A percentile compares a stretch with the other conserved stretches of the same genome.
Evolutionary conservation across 768 basidiomycete species (phyloP).

Genomic region (Hypholoma sublateritium): DNA sequence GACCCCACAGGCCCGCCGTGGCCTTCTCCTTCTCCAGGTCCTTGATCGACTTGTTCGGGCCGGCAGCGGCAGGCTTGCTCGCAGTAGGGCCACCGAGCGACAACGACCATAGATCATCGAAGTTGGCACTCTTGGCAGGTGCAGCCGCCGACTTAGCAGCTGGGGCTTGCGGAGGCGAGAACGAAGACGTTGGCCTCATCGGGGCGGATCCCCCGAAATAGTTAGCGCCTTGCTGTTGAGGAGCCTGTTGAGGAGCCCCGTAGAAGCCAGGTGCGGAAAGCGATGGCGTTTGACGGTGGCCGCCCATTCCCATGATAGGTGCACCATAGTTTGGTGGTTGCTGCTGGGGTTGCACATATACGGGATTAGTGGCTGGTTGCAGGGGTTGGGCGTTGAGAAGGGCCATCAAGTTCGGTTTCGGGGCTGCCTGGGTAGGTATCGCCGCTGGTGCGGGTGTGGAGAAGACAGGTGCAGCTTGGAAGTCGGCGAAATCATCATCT

Average conservation of each 20-base stretch:
- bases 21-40: conserved; percentile 89
- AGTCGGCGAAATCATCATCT: conserved; percentile 88
- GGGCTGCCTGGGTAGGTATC: conserved; percentile 17
- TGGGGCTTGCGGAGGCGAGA: conserved; percentile 16
- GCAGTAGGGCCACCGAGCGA: conserved; percentile 54
- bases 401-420: conserved; percentile 46
- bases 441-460: conserved; percentile 38
- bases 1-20: conserved; percentile 78
- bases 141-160: conserved; percentile 36
- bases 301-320: conserved; percentile 24
- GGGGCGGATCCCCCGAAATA: conserved; percentile 30
- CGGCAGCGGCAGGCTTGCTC: conserved; percentile 35
- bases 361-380: conserved; percentile 25
- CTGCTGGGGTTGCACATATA: conserved; percentile 30
- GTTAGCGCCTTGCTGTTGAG: conserved; percentile 13
- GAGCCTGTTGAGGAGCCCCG: conserved; percentile 21
- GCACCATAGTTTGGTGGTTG: conserved; percentile 20
- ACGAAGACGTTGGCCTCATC: conserved; percentile 31
- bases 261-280: conserved; percentile 31
- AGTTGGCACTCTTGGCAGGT: conserved; percentile 45
- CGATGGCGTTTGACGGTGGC: conserved; percentile 37
- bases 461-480: conserved; percentile 69
- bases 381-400: conserved; percentile 41
- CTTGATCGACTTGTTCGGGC: conserved; percentile 74
- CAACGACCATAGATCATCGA: conserved; percentile 90